Conservation (phyloP, 768 basidiomycete genomes). For the Dentipellis sp. region DNA sequence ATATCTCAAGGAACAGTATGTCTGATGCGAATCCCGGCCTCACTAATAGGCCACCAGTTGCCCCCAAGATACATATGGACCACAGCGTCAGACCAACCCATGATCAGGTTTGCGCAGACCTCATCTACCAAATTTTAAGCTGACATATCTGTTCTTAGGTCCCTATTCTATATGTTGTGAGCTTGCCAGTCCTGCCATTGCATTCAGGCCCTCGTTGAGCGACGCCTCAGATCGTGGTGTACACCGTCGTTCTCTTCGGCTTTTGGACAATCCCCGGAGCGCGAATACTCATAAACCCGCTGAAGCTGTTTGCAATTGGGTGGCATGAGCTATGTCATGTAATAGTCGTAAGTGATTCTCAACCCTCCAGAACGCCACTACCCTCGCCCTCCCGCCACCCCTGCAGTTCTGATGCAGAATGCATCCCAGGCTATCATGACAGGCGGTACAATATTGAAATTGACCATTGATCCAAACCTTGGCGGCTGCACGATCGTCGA, state of each 20-base stretch:
- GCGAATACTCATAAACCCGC: constrained; percentile 69
- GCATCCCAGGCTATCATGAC: constrained; percentile 58
- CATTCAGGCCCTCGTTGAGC: not conserved
- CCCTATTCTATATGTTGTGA: constrained; percentile 67
- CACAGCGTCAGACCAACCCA: constrained; percentile 5
- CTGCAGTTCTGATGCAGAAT: not conserved
- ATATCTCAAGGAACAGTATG: too few relatives aligned
- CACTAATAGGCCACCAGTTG: not conserved
- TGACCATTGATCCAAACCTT: constrained; percentile 78
- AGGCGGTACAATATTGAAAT: constrained; percentile 67
- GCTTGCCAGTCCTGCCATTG: constrained; percentile 19
- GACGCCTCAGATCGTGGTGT: constrained; percentile 62
- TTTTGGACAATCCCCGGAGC: constrained; percentile 83
- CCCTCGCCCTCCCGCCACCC: not conserved
- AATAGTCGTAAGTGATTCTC: constrained; percentile 42
- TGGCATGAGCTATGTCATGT: constrained; percentile 88
- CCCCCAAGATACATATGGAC: not conserved
- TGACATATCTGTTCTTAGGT: constrained; percentile 32
- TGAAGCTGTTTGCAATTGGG: constrained; percentile 83
- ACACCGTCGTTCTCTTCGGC: constrained; percentile 79
- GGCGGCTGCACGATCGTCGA: constrained; percentile 73
- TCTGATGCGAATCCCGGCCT: not conserved
- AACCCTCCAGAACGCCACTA: not conserved
- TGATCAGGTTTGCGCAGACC: constrained; percentile 9
- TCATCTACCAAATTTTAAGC: not conserved